These are phyloP conservation scores for Hypholoma fasciculare DNA, from an alignment of 768 basidiomycete genomes.

Conservation along the genomic window DNA sequence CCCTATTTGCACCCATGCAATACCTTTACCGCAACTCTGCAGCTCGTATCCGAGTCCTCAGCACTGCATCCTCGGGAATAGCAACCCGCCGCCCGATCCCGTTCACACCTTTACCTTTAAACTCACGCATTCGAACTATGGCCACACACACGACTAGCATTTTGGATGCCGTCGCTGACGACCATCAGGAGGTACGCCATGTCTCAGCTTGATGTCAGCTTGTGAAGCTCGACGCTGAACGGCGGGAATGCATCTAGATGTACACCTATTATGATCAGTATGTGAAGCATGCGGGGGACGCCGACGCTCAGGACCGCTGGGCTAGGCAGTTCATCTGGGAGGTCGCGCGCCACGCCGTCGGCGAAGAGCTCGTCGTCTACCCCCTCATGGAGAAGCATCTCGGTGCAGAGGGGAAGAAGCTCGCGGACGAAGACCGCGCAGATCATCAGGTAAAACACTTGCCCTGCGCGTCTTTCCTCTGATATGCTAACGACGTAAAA, in stretches of 20 bases:
- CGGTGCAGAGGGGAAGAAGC: conserved; percentile 46
- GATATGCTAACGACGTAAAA: neutral
- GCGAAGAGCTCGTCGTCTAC: conserved; percentile 65
- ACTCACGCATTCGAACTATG: neutral
- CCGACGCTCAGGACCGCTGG: conserved; percentile 53
- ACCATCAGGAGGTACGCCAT: conserved; percentile 19
- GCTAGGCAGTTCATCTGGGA: conserved; percentile 59
- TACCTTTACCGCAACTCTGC: too few species aligned
- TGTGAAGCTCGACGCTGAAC: neutral
- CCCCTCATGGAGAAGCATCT: conserved; percentile 61
- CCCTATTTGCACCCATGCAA: too few species aligned
- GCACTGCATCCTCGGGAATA: too few species aligned
- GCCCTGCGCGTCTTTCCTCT: neutral
- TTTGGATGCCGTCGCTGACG: conserved; percentile 18
- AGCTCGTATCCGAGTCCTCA: too few species aligned
- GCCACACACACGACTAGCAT: conserved; percentile 6
- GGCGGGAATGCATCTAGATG: conserved; percentile 38
- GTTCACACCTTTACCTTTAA: too few species aligned
- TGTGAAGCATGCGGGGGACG: conserved; percentile 37
- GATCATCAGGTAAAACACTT: conserved; percentile 49
- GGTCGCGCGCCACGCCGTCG: conserved; percentile 59
- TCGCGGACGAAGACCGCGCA: conserved; percentile 54
- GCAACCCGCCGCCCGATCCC: too few species aligned
- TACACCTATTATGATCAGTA: conserved; percentile 57
- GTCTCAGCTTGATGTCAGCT: neutral